Evolutionary conservation across 1,284 basidiomycete species (phyloP).

Genomic region (Thecaphora thlaspeos): DNA sequence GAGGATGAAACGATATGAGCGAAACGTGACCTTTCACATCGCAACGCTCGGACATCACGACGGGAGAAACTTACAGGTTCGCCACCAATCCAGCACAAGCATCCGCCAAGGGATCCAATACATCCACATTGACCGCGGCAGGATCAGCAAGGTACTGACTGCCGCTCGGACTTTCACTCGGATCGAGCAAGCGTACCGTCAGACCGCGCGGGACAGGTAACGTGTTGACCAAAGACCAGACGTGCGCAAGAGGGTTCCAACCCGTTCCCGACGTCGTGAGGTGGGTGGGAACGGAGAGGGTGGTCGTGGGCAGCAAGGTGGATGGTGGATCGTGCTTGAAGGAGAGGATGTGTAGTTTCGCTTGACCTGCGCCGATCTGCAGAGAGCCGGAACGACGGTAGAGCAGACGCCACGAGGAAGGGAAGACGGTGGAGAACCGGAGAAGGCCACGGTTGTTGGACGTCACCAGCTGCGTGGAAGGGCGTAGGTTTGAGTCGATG

Average conservation of each 20-base stretch:
- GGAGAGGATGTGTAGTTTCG: slow-evolving; percentile 3
- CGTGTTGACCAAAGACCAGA: not conserved
- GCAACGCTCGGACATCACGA: not conserved
- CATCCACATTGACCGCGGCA: not conserved
- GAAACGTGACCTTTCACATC: not conserved
- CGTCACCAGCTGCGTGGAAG: slow-evolving; percentile 4
- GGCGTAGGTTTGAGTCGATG: too few relatives aligned
- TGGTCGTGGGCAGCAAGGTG: not conserved
- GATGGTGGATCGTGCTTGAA: slow-evolving; percentile 1
- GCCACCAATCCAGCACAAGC: not conserved
- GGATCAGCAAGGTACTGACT: not conserved
- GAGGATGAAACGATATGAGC: not conserved
- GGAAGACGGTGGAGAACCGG: slow-evolving; percentile 5
- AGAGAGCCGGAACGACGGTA: slow-evolving; percentile 5
- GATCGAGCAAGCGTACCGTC: not conserved
- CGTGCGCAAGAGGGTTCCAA: not conserved
- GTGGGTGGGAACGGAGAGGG: not conserved
- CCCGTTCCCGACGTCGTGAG: not conserved
- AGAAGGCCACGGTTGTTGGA: slow-evolving; percentile 32
- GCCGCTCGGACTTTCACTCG: not conserved
- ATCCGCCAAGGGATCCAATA: not conserved
- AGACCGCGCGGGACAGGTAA: not conserved
- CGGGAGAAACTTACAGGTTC: not conserved
- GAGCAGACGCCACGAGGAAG: slow-evolving; percentile 4
- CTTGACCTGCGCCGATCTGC: slow-evolving; percentile 5